Conservation (phyloP, 2,329 filamentous ascomycete genomes). For the Rutstroemia sydowiana region DNA sequence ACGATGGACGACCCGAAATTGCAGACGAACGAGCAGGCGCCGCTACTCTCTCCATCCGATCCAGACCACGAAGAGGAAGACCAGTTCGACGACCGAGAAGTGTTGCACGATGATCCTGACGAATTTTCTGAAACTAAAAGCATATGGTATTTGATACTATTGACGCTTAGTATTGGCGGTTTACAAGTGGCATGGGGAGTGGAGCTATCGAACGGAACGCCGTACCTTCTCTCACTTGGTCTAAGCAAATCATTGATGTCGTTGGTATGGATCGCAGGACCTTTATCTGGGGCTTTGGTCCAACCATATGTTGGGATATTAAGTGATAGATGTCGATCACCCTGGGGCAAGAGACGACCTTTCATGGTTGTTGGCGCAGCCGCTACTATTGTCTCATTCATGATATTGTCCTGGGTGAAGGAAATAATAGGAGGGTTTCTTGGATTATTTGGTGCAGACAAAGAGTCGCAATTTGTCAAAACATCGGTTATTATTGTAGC, state of each 20-base stretch:
- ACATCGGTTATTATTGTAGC: slow-evolving; percentile 67
- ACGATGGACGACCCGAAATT: slow-evolving; percentile 15
- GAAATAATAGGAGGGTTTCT: slow-evolving; percentile 65
- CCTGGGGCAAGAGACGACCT: slow-evolving; percentile 73
- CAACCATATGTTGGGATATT: slow-evolving; percentile 78
- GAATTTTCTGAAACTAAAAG: slow-evolving; percentile 64
- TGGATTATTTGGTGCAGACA: slow-evolving; percentile 61
- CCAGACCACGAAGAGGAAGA: slow-evolving; percentile 31
- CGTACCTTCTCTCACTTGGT: slow-evolving; percentile 71
- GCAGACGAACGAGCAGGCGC: slow-evolving; percentile 40
- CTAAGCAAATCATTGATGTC: slow-evolving; percentile 78
- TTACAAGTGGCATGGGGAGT: slow-evolving; percentile 95
- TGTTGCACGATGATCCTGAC: slow-evolving; percentile 37
- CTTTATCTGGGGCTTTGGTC: slow-evolving; percentile 69
- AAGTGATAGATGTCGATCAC: slow-evolving; percentile 67
- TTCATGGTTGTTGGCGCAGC: slow-evolving; percentile 68
- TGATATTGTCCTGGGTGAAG: slow-evolving; percentile 66
- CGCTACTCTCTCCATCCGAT: slow-evolving; percentile 38
- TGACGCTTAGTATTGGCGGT: slow-evolving; percentile 82
- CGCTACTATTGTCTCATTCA: slow-evolving; percentile 59
- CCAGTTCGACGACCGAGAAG: slow-evolving; percentile 29
- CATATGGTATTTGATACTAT: slow-evolving; percentile 73
- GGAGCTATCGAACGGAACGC: slow-evolving; percentile 87
- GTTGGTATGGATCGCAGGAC: slow-evolving; percentile 78
- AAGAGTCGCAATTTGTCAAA: slow-evolving; percentile 57